Base-by-base conservation (phyloP, 192 early-diverging fungal species). In the Podila verticillata region DNA sequence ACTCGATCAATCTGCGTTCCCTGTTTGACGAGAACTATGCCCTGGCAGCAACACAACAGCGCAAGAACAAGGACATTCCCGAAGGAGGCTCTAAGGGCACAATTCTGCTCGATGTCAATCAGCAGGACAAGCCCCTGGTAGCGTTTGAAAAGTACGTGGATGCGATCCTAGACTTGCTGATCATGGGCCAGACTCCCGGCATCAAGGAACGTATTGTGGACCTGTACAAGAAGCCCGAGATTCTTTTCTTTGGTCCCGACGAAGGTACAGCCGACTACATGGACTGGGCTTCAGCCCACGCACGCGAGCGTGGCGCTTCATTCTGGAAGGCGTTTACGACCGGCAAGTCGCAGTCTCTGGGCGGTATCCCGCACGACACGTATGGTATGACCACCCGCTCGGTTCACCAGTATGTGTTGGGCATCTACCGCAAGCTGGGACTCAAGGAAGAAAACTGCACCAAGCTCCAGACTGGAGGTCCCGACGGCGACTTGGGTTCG, bases 271-370 rank as follows among this genome's bases (percentile, higher is more conserved):
- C 97, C 56, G 96, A 96, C 36, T 96, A 91, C 80, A 98, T 99
- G 95, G 97, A 99, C 88, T 99, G 97, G 97, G 97, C 97, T 51
- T 93, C 92, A 57, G 95, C 95, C 75, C 96, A 99, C 85, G 95
- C 97, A 10, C 89, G 91, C 67, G 90, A 84, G 72, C 92, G 97
- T 69, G 95, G 95, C 19, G 94, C 94, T 20, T 86, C 88, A 19
- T 99, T 98, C 93, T 99, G 97, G 97, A 99, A 98, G 88, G 96
- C 97, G 26, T 99, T 99, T 89, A 99, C 97, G 26, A 99, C 97
- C 6, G 97, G 97, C 68, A 99, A 99, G 90, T 92, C 90, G 70
- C 97, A 98, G 86, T 86, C 92, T 3, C 78, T 99, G 72, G 97
- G 96, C 67, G 97, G 97, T 58, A 99, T 99, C 66, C 97, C 97